A percentile compares a stretch with the other conserved stretches of the same genome.
These are phyloP conservation scores for Neurospora sublineolata DNA, from an alignment of 495 filamentous ascomycete species.

Conservation along the genomic window DNA sequence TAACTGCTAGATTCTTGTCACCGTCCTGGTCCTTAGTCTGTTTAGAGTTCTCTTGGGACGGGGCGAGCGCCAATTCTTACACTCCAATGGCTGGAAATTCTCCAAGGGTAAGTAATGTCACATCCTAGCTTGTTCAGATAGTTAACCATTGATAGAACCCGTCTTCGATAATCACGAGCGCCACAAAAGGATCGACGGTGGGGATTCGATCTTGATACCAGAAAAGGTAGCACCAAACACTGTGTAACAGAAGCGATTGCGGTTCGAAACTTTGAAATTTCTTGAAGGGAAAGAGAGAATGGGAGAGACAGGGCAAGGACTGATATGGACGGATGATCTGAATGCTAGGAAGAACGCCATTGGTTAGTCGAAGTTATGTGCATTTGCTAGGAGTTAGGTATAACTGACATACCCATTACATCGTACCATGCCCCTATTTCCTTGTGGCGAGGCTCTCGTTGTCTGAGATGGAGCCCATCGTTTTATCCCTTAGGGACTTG, in stretches of 20 bases:
- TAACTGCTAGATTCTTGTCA: background rate
- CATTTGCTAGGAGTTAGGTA: background rate
- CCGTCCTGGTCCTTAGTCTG: background rate
- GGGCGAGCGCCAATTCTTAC: background rate
- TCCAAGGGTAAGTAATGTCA: background rate
- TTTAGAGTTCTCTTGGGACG: background rate
- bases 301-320: background rate
- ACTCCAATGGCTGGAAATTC: background rate
- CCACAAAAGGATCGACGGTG: background rate
- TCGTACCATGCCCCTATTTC: background rate
- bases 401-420: background rate
- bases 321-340: background rate
- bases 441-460: background rate
- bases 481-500: accelerated
- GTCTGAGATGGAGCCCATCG: background rate
- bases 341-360: background rate
- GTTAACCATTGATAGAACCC: background rate
- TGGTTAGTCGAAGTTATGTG: background rate
- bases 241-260: background rate
- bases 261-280: background rate
- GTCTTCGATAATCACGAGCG: background rate
- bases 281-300: background rate
- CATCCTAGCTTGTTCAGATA: background rate
- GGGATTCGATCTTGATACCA: background rate
- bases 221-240: background rate